Conservation (phyloP, 805 yeast species). For the Lachancea thermotolerans region DNA sequence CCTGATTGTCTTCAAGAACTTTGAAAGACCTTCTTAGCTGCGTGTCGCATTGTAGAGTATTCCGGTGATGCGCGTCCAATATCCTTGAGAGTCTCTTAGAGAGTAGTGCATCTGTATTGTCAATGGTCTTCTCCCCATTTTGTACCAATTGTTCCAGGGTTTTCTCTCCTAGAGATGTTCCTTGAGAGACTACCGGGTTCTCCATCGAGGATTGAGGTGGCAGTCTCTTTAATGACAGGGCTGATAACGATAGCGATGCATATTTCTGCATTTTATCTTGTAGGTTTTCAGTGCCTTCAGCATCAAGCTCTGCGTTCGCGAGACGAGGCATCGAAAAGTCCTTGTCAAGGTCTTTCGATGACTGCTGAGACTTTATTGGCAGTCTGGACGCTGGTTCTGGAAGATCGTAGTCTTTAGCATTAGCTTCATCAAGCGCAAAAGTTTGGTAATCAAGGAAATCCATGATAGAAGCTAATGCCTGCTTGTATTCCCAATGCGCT, state of each 20-base stretch:
- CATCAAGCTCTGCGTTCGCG: neutral
- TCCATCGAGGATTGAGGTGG: too few relatives aligned
- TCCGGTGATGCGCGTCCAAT: slow-evolving; percentile 26
- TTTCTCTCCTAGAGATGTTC: neutral
- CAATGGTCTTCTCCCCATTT: slow-evolving; percentile 5
- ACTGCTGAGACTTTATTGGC: slow-evolving; percentile 15
- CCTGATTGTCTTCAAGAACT: slow-evolving; percentile 30
- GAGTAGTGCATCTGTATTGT: slow-evolving; percentile 22
- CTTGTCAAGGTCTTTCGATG: slow-evolving; percentile 3
- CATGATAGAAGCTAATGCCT: slow-evolving; percentile 12
- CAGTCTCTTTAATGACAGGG: neutral
- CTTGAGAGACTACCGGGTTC: neutral
- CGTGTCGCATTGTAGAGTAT: slow-evolving; percentile 27
- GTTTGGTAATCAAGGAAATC: slow-evolving; percentile 46
- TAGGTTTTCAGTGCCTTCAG: slow-evolving; percentile 6
- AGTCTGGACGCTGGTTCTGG: slow-evolving; percentile 28
- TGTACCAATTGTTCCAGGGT: slow-evolving; percentile 1
- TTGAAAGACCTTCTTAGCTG: slow-evolving; percentile 32
- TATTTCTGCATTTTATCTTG: slow-evolving; percentile 20
- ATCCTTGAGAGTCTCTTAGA: slow-evolving; percentile 33
- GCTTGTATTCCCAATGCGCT: too few relatives aligned
- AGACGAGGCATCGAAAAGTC: slow-evolving; percentile 12
- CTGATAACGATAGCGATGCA: slow-evolving; percentile 12
- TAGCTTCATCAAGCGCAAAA: slow-evolving; percentile 30
- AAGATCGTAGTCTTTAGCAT: slow-evolving; percentile 20